These are phyloP conservation scores for Cyclanthera cordifolia DNA, from an alignment of 306 rosid species.

Conservation along the genomic window DNA sequence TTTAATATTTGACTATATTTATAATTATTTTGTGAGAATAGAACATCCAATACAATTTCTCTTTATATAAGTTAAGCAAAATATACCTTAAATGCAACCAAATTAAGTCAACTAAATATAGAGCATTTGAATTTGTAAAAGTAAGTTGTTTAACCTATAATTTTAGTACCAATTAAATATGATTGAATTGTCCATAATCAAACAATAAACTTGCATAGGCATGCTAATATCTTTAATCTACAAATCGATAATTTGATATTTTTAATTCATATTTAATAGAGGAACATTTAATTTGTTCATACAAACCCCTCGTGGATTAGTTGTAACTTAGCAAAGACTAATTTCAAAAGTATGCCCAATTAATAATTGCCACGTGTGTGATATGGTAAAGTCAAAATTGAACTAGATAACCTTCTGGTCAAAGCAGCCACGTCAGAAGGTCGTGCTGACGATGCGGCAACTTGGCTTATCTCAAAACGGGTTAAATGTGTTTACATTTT, in stretches of 20 bases:
- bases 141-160: not conserved
- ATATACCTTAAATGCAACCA: too few relatives aligned
- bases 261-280: not conserved
- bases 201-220: too few relatives aligned
- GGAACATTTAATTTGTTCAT: not conserved
- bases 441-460: not conserved
- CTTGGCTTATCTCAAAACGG: not conserved
- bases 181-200: not conserved
- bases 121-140: not conserved
- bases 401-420: conserved; percentile 1
- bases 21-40: too few relatives aligned
- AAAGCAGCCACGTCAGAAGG: conserved; percentile 12
- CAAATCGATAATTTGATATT: not conserved
- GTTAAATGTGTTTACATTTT: not conserved
- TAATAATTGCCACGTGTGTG: not conserved
- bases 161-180: not conserved
- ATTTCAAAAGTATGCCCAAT: not conserved
- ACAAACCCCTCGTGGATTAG: not conserved
- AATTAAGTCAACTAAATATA: too few relatives aligned
- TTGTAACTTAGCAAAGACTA: not conserved
- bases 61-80: too few relatives aligned
- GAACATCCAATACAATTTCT: too few relatives aligned
- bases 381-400: not conserved
- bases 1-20: too few relatives aligned
- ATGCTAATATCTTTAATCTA: not conserved